Conservation (phyloP, 2,329 filamentous ascomycete genomes). For the Calcarisporium arbuscula region DNA sequence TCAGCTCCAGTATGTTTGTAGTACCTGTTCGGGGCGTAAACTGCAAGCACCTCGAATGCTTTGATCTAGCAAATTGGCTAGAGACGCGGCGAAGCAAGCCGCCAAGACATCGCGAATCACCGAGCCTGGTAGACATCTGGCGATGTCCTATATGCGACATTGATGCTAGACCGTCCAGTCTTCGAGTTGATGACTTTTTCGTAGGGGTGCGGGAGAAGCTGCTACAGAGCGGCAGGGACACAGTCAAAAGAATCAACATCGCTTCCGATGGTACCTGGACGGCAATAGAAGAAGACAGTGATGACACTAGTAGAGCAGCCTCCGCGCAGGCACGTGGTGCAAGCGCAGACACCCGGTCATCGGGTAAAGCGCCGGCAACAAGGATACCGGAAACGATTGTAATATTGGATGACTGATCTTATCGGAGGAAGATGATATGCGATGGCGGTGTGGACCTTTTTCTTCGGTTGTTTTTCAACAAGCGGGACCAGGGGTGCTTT, state of each 20-base stretch:
- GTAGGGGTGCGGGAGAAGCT: constrained; percentile 53
- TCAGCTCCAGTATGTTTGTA: constrained; percentile 57
- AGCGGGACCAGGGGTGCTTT: too few species aligned
- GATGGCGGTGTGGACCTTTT: too few species aligned
- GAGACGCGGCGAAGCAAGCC: constrained; percentile 51
- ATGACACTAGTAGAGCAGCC: constrained; percentile 17
- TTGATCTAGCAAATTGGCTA: constrained; percentile 81
- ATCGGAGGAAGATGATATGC: too few species aligned
- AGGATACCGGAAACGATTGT: constrained; percentile 6
- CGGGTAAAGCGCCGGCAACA: neutral
- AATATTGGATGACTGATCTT: constrained; percentile 9
- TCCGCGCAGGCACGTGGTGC: constrained; percentile 4
- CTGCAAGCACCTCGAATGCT: constrained; percentile 81
- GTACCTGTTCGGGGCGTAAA: constrained; percentile 62
- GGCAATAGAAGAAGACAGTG: constrained; percentile 23
- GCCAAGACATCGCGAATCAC: constrained; percentile 30
- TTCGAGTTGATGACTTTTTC: constrained; percentile 72
- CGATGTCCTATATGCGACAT: constrained; percentile 75
- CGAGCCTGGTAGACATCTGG: constrained; percentile 64
- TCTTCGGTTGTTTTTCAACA: too few species aligned
- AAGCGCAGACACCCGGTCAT: neutral
- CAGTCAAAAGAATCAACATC: constrained; percentile 24
- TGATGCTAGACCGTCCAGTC: constrained; percentile 67
- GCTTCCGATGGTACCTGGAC: constrained; percentile 26
- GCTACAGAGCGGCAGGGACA: constrained; percentile 10